Conservation (phyloP, 1,284 basidiomycete genomes). For the Tilletiaria anomala region DNA sequence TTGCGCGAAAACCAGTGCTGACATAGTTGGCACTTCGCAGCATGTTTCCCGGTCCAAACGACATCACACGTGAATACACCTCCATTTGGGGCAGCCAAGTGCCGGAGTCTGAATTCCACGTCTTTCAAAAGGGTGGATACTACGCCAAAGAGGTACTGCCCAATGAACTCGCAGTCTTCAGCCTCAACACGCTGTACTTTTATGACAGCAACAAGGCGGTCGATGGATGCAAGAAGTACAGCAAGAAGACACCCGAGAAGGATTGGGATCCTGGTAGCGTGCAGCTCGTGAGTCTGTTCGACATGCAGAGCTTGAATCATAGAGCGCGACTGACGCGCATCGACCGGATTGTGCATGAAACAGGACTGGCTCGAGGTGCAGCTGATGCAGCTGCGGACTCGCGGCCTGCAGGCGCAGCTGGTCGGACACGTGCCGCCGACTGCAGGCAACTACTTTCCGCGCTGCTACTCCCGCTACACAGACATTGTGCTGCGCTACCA, state of each 20-base stretch:
- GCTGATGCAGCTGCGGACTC: constrained; percentile 54
- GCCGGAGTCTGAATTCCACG: constrained; percentile 61
- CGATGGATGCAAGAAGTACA: constrained; percentile 37
- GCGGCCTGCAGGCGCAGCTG: constrained; percentile 59
- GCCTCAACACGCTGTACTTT: constrained; percentile 82
- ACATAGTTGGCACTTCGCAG: no score
- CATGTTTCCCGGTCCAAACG: constrained; percentile 55
- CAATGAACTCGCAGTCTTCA: constrained; percentile 61
- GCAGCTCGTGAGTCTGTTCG: constrained; percentile 1
- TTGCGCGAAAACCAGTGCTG: no score
- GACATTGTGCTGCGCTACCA: constrained; percentile 70
- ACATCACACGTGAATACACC: constrained; percentile 52
- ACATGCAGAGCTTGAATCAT: neutral
- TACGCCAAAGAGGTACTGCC: constrained; percentile 69
- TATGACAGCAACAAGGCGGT: constrained; percentile 76
- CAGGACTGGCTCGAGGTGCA: constrained; percentile 78
- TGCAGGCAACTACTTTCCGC: constrained; percentile 63
- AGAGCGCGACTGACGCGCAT: neutral
- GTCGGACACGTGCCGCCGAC: constrained; percentile 57
- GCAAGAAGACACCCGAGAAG: constrained; percentile 3
- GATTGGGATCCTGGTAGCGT: neutral
- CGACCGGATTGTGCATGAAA: no score
- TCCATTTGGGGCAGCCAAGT: constrained; percentile 75
- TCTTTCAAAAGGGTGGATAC: constrained; percentile 52
- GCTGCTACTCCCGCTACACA: constrained; percentile 64